Base-by-base conservation (phyloP, 768 basidiomycete genomes). In the Suillus ampliporus region DNA sequence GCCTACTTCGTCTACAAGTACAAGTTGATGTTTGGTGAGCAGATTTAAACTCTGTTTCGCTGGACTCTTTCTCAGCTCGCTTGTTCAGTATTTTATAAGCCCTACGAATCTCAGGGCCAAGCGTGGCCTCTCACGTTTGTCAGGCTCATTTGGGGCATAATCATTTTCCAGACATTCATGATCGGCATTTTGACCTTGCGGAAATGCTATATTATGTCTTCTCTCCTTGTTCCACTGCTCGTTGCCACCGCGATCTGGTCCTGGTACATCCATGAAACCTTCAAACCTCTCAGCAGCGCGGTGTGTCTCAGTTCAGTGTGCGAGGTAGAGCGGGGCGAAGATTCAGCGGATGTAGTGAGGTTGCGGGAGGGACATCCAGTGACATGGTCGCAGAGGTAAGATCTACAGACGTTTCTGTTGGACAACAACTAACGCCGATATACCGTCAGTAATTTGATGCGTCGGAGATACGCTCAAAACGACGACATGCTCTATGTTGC, bases 1-100 rank as follows among this genome's bases (percentile, higher is more conserved):
- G 94, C 86, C 8, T 99, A 99, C 72, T 83, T 99, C 6, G 96
- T 97, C 3, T 99, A 98, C 85, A 99, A 99, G 81, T 97, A 99
- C 80, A 97, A 97, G 69, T 83, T 99, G 5, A 81, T 99, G 0
- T 97, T 97, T 69, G 94, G 96, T 96, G 61, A 61, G 92, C 77
- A 21, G 37, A 50, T 40, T 11, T 1, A 56, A 26, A 17, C 23
- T 4, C 14, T 21, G 10, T 57, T 38, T 26, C 40, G 31, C 10
- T 4, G 19, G 28, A 37, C 19, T 40, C 26, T 40, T 26, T 46
- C 35, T 63, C n/a, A 38, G 60, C 34, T 15, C 28, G 54, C 6
- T 40, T 43, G 52, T 50, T 0, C 71, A 97, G 95, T 98, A 21
- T 99, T 97, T 81, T 97, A 97, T 81, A 98, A 98, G 71, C 97